Evolutionary conservation across 768 basidiomycete species (phyloP), one percentile per base, ranked within the genome.

Genomic region (Termitomyces sp.): DNA sequence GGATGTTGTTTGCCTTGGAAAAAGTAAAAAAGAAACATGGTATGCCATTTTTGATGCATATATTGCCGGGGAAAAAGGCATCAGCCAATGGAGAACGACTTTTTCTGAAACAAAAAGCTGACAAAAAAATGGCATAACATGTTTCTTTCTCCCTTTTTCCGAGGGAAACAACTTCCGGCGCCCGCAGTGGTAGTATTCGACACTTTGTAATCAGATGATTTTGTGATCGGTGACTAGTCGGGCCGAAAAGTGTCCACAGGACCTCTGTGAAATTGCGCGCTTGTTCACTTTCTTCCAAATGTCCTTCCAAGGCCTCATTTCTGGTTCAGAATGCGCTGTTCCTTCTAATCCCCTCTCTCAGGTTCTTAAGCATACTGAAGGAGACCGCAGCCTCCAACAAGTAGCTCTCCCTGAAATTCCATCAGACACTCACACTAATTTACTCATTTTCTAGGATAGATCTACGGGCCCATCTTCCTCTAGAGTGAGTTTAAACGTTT

Each of bases 241-340:
- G 57, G 21, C 60, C 57, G 60, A 41, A 21, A 19, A 38, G 45
- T n/a, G 12, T 8, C 21, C 17, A 8, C 23, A 23, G 23, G 23
- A 33, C 28, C 51, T 41, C 10, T 11, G 52, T 58, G 52, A 42
- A 49, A 43, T 54, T n/a, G 40, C 30, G n/a, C 10, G n/a, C 21
- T 28, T 53, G 19, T 31, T 15, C 40, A 31, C 23, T 21, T 35
- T 55, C 28, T 44, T 23, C 51, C 41, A 23, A 50, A 90, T 90
- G 88, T 88, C 89, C 23, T 76, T 91, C 54, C 87, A 89, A 74
- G 79, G 85, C 55, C 75, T 94, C 41, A 82, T 94, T 59, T 93
- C 91, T 57, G 94, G 93, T 56, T 81, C 93, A 44, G 96, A 98
- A 73, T 97, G 94, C 71, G 89, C 87, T 12, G 81, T 85, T 41